Base-by-base conservation (phyloP, 306 rosid genomes). In the Cicer yamashitae region DNA sequence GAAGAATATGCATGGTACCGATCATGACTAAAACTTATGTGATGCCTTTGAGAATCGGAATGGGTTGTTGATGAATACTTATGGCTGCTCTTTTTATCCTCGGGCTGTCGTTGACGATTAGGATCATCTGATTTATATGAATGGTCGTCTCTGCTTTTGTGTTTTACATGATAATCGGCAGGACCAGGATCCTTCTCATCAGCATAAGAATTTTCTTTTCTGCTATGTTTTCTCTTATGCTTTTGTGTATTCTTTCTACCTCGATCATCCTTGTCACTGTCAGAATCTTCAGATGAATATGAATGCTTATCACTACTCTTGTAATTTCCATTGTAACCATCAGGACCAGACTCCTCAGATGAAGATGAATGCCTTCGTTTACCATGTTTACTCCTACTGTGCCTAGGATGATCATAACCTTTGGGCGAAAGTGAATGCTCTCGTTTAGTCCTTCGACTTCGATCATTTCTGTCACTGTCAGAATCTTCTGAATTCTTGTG, bases 231-330 rank as follows among this genome's bases (percentile, higher is more conserved):
- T 44, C 56, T 77, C 71, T 82, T 17, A 14, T 43, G 84, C 74
- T 80, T 83, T 40, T 20, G 83, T 67, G 62, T 77, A 74, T 69
- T 58, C 84, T 84, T 84, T 64, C 73, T 85, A 83, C 81, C 76
- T 78, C 20, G 65, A 50, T 10, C 68, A 62, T 78, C 86, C 76
- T 46, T 58, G 65, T 81, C 83, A 79, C 73, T 38, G 13, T 80
- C 83, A 61, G 87, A 89, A 75, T 73, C 88, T 75, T 83, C 88
- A 46, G 82, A 84, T 38, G 82, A 86, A 83, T 73, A 73, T 4
- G 54, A 51, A 56, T 47, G 74, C 71, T 67, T 74, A 47, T 77
- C 61, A 43, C 82, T 41, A 10, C 66, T 67, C 77, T 71, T 84
- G 73, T 75, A 52, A 51, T 76, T 71, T 83, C 75, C 47, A 38